These are phyloP conservation scores for Cucurbita pepo DNA, from an alignment of 306 rosid species.

Conservation along the genomic window DNA sequence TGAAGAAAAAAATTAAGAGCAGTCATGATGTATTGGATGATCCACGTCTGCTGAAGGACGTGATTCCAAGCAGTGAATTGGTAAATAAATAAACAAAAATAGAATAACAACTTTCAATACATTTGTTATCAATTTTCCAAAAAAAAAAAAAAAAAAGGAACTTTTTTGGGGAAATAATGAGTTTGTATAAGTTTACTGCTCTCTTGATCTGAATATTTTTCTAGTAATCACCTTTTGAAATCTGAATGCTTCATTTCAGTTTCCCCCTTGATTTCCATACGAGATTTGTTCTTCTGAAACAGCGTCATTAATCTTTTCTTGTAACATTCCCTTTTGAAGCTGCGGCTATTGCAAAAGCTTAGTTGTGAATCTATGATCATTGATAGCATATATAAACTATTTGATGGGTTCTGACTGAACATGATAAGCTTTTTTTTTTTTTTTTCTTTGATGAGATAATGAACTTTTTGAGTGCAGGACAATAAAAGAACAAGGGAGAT, in stretches of 20 bases:
- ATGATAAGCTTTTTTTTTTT: background rate
- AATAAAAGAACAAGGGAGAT: conserved; percentile 34
- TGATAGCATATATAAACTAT: background rate
- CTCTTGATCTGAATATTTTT: background rate
- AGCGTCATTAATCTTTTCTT: background rate
- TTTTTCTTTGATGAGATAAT: too few species aligned
- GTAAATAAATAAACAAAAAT: conserved; percentile 19
- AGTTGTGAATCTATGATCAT: background rate
- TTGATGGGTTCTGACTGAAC: background rate
- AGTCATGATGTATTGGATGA: conserved; percentile 93
- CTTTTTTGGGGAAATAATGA: background rate
- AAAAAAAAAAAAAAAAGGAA: background rate
- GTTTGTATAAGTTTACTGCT: background rate
- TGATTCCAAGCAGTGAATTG: conserved; percentile 24
- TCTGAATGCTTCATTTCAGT: background rate
- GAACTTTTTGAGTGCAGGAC: conserved; percentile 25
- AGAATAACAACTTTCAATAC: background rate
- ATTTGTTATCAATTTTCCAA: background rate
- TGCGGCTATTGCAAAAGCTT: background rate
- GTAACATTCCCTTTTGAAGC: background rate
- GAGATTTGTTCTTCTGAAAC: background rate
- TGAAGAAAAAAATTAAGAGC: conserved; percentile 84
- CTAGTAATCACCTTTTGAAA: background rate
- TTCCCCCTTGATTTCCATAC: background rate
- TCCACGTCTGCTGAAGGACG: conserved; percentile 84